Percentiles rank a stretch among this genome's conserved stretches.
Evolutionary conservation across 495 filamentous ascomycete species (phyloP).

Genomic region (Glonium stellatum): DNA sequence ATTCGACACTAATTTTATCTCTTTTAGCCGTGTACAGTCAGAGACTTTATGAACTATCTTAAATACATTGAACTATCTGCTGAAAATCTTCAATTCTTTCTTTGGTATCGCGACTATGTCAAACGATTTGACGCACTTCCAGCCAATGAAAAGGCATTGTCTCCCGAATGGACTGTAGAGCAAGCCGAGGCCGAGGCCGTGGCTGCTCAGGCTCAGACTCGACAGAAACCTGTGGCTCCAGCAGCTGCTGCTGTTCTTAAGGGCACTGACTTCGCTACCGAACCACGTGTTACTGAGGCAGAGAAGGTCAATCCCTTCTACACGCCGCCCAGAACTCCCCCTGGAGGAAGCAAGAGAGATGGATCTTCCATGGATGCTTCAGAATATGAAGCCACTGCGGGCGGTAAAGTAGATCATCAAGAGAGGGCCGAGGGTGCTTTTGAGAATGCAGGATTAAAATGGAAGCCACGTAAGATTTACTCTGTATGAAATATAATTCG

Average conservation of each 20-base stretch:
- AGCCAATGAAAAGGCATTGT: slow-evolving; percentile 46
- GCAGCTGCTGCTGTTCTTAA: slow-evolving; percentile 46
- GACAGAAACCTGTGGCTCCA: slow-evolving; percentile 32
- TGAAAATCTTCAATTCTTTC: slow-evolving; percentile 74
- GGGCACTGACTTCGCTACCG: slow-evolving; percentile 50
- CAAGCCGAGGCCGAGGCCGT: slow-evolving; percentile 45
- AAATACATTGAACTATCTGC: slow-evolving; percentile 65
- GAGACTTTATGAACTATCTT: slow-evolving; percentile 78
- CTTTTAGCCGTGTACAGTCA: slow-evolving; percentile 59
- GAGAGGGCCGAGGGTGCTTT: slow-evolving; percentile 41
- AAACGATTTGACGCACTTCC: slow-evolving; percentile 52
- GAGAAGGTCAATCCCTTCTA: slow-evolving; percentile 47
- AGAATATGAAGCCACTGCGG: slow-evolving; percentile 8
- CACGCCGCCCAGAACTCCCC: slow-evolving; percentile 47
- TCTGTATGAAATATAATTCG: background rate
- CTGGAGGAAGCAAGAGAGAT: slow-evolving; percentile 14
- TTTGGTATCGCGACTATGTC: slow-evolving; percentile 64
- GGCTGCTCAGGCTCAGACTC: slow-evolving; percentile 13
- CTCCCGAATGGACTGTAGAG: slow-evolving; percentile 56
- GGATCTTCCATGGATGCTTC: slow-evolving; percentile 13
- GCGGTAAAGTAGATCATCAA: slow-evolving; percentile 22
- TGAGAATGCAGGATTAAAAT: slow-evolving; percentile 44
- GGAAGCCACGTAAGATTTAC: slow-evolving; percentile 47
- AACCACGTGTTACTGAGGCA: slow-evolving; percentile 32
- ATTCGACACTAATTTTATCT: background rate